phyloP scores from a whole-genome alignment of 768 basidiomycete genomes.

The Russula sp. region DNA sequence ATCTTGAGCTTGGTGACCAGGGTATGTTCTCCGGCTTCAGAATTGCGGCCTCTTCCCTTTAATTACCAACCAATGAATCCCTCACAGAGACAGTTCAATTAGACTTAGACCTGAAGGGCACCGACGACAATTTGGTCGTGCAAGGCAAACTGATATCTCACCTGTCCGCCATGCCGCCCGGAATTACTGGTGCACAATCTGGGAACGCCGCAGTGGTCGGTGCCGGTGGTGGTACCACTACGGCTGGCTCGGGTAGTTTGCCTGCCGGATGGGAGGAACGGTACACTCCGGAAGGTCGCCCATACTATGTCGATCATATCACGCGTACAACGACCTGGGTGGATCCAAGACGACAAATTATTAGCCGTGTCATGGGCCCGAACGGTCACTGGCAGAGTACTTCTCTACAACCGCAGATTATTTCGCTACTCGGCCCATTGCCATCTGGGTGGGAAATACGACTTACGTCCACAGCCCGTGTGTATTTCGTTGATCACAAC shows the following conservation, averaged over 20 bases:
- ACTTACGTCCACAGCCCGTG: too few species aligned
- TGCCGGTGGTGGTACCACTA: slow-evolving; percentile 52
- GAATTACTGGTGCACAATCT: slow-evolving; percentile 54
- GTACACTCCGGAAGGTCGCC: slow-evolving; percentile 95
- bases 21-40: slow-evolving; percentile 50
- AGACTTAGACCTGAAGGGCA: slow-evolving; percentile 96
- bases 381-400: too few species aligned
- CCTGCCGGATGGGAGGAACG: slow-evolving; percentile 99
- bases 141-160: slow-evolving; percentile 97
- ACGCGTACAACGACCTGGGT: slow-evolving; percentile 99
- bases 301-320: slow-evolving; percentile 99
- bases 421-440: too few species aligned
- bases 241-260: slow-evolving; percentile 79
- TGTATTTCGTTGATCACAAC: too few species aligned
- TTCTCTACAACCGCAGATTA: too few species aligned
- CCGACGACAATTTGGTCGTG: slow-evolving; percentile 95
- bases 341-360: slow-evolving; percentile 93
- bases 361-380: slow-evolving; percentile 97
- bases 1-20: slow-evolving; percentile 89
- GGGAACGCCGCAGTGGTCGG: slow-evolving; percentile 44
- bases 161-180: slow-evolving; percentile 96
- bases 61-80: background rate
- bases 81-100: slow-evolving; percentile 82
- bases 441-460: too few species aligned
- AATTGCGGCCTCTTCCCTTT: background rate